phyloP scores from a whole-genome alignment of 768 basidiomycete species.

The Gymnopilus junonius region DNA sequence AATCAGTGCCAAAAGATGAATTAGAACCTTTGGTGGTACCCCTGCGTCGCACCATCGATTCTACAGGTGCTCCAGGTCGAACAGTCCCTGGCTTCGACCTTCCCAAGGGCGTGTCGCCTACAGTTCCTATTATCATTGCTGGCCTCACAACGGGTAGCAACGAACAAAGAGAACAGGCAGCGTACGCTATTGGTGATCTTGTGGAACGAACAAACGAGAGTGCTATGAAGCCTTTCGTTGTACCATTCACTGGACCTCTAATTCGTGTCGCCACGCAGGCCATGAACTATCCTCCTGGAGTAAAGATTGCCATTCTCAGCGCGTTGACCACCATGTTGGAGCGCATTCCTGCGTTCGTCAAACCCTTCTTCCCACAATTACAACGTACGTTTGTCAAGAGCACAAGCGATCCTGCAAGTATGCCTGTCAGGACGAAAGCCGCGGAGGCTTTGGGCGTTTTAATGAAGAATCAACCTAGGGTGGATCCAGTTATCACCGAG shows the following conservation, averaged over 20 bases:
- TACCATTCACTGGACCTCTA: conserved; percentile 93
- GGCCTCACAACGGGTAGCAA: conserved; percentile 95
- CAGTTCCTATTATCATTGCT: conserved; percentile 87
- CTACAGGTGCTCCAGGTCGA: conserved; percentile 76
- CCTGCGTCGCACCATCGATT: conserved; percentile 86
- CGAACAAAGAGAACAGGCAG: conserved; percentile 94
- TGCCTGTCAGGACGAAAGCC: conserved; percentile 79
- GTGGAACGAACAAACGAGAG: conserved; percentile 81
- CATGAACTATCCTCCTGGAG: conserved; percentile 87
- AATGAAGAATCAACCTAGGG: conserved; percentile 89
- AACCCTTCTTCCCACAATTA: conserved; percentile 98
- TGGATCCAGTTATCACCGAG: conserved; percentile 95
- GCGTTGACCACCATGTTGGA: conserved; percentile 87
- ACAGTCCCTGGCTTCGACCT: conserved; percentile 86
- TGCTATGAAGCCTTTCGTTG: conserved; percentile 94
- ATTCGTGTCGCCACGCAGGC: conserved; percentile 94
- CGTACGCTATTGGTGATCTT: conserved; percentile 95
- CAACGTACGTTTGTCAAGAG: conserved; percentile 97
- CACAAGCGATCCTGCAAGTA: conserved; percentile 76
- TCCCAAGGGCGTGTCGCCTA: conserved; percentile 80
- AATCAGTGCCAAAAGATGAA: conserved; percentile 90
- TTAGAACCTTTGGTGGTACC: conserved; percentile 90
- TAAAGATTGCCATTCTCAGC: conserved; percentile 89
- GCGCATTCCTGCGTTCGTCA: conserved; percentile 86
- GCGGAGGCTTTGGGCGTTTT: conserved; percentile 85